Evolutionary conservation across 176 grass and related monocot genomes (phyloP).

Genomic region (Hsuehochloa calcarea): DNA sequence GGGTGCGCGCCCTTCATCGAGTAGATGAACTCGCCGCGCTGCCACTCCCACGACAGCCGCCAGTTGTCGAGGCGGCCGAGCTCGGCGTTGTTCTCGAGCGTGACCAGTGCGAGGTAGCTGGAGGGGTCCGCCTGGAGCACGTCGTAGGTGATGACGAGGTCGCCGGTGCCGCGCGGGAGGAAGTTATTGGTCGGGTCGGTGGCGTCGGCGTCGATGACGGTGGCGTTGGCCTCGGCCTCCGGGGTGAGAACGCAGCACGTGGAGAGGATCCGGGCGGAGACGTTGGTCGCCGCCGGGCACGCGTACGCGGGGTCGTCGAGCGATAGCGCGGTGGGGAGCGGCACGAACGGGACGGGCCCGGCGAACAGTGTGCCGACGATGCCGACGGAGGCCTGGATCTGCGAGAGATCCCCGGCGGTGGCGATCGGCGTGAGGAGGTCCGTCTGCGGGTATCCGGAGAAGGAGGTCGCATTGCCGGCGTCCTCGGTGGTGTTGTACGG

Average conservation of each 20-base stretch:
- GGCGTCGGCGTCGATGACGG: slow-evolving; percentile 34
- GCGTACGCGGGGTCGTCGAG: slow-evolving; percentile 56
- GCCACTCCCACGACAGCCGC: slow-evolving; percentile 81
- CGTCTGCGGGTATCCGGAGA: slow-evolving; percentile 75
- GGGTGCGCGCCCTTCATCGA: slow-evolving; percentile 76
- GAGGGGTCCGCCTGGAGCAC: slow-evolving; percentile 59
- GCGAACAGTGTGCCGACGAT: slow-evolving; percentile 79
- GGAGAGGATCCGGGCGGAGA: not conserved
- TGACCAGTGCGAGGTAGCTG: slow-evolving; percentile 83
- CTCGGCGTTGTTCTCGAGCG: slow-evolving; percentile 73
- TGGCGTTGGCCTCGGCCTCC: slow-evolving; percentile 50
- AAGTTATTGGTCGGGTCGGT: slow-evolving; percentile 55
- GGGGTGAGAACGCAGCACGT: slow-evolving; percentile 83
- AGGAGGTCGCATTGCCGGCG: slow-evolving; percentile 70
- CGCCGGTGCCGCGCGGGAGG: slow-evolving; percentile 58
- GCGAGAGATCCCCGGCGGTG: slow-evolving; percentile 51
- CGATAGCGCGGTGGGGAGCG: slow-evolving; percentile 53
- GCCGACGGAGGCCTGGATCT: slow-evolving; percentile 51
- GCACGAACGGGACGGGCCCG: slow-evolving; percentile 22
- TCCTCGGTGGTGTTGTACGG: slow-evolving; percentile 74
- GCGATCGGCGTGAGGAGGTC: slow-evolving; percentile 84
- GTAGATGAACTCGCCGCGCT: slow-evolving; percentile 73
- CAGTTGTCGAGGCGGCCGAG: slow-evolving; percentile 94
- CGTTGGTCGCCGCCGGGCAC: slow-evolving; percentile 43
- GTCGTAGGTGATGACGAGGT: slow-evolving; percentile 85